Evolutionary conservation across 202 grass and related monocot genomes (phyloP), one percentile per base, ranked within the genome.

Genomic region (Elaeis oleifera): DNA sequence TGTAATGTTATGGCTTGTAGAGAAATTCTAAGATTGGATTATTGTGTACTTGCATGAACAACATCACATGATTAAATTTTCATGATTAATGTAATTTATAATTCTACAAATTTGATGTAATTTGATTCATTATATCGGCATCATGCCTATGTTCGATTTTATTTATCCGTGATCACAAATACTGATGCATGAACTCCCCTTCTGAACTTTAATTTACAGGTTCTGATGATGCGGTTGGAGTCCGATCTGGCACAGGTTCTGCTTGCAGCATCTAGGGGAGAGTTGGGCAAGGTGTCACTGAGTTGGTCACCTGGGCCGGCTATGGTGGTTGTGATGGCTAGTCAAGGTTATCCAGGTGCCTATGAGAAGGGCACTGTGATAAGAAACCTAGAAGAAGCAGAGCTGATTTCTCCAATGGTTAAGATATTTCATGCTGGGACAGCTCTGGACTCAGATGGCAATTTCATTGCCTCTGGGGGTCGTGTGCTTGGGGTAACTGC

Each of bases 211-310:
- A 6, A 44, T 44, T 44, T 48, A 55, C 72, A 91, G 79, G 92
- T 96, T 51, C 73, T 91, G 23, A 89, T 91, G 87, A 81, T 89
- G 91, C 79, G 76, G 49, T 83, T 91, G 63, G 84, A 96, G 73
- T 83, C 84, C 1, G 84, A 89, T 61, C 49, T 96, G 3, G 87
- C 81, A 23, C 74, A 85, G 9, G 87, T 78, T 70, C 78, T 96
- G 36, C 65, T 96, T 56, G 86, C 84, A 15, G 84, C 87, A 19
- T 91, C 84, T 70, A 76, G 18, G 60, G 87, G 87, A 6, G 83
- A 85, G 48, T 54, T 96, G 23, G 61, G 74, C 52, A 72, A 54
- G 48, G 79, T 85, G 49, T 83, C 87, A 0, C 39, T 96, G 56
- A 63, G 63, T 5, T 96, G 92, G 87, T 91, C 84, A 0, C 53